Conservation (phyloP, 768 basidiomycete species). For the Mycena galopus region DNA sequence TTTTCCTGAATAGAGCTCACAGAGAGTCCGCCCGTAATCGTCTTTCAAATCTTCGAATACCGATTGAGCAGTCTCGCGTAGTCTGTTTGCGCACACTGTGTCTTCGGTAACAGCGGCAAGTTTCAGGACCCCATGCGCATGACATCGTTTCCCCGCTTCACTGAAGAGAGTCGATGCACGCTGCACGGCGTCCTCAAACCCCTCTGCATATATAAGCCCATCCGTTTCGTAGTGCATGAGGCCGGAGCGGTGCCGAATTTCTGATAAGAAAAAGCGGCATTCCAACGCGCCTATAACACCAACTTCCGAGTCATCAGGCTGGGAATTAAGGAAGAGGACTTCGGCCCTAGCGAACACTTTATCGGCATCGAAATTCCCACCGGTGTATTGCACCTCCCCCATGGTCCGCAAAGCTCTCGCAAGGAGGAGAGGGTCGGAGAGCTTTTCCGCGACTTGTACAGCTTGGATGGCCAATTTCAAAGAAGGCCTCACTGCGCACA, state of each 20-base stretch:
- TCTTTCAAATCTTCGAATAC: slow-evolving; percentile 13
- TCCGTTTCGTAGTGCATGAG: not conserved
- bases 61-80: not conserved
- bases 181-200: slow-evolving; percentile 13
- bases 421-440: not conserved
- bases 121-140: slow-evolving; percentile 11
- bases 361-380: not conserved
- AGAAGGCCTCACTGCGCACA: slow-evolving; percentile 11
- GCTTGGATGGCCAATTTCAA: slow-evolving; percentile 6
- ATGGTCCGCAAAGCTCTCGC: slow-evolving; percentile 5
- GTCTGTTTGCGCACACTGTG: not conserved
- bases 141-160: slow-evolving; percentile 18
- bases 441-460: slow-evolving; percentile 7
- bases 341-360: slow-evolving; percentile 3
- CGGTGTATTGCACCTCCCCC: slow-evolving; percentile 6
- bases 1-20: slow-evolving; percentile 6
- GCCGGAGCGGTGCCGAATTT: not conserved
- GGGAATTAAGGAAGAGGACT: not conserved
- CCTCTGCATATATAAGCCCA: slow-evolving; percentile 3
- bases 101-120: not conserved
- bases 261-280: slow-evolving; percentile 6
- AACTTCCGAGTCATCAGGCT: not conserved
- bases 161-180: slow-evolving; percentile 4
- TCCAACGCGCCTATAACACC: slow-evolving; percentile 14
- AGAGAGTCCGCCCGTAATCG: slow-evolving; percentile 4